phyloP scores from a whole-genome alignment of 176 grass and related monocot genomes.

The Luzula sylvatica region DNA sequence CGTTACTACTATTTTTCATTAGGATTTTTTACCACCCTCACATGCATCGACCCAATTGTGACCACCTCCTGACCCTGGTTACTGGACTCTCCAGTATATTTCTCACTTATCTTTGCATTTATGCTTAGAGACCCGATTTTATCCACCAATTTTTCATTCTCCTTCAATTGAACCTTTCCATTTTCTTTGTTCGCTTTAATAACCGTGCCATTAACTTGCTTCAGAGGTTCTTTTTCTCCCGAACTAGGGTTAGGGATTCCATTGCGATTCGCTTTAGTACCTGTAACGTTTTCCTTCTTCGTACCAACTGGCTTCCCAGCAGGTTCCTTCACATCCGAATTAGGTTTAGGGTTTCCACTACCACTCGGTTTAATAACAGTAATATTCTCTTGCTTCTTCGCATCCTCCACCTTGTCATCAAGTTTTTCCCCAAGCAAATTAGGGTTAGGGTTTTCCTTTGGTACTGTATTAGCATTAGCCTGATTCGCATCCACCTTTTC shows the following conservation, averaged over 20 bases:
- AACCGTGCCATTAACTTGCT: slow-evolving; percentile 1
- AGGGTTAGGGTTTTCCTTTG: slow-evolving; percentile 2
- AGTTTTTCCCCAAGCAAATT: no score
- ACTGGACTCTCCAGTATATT: slow-evolving; percentile 17
- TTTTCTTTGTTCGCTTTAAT: not conserved
- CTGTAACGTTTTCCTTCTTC: not conserved
- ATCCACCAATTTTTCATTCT: slow-evolving; percentile 11
- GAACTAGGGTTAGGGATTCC: not conserved
- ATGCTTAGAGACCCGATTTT: slow-evolving; percentile 35
- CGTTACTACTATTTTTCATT: slow-evolving; percentile 21
- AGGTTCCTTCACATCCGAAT: not conserved
- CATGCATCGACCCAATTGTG: slow-evolving; percentile 60
- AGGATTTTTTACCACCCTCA: no score
- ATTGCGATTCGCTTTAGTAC: slow-evolving; percentile 6
- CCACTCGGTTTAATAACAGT: not conserved
- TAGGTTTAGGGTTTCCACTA: slow-evolving; percentile 6
- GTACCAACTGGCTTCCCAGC: not conserved
- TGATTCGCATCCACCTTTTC: no score
- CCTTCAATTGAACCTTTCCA: not conserved
- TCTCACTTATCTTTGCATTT: slow-evolving; percentile 11
- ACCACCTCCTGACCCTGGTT: slow-evolving; percentile 22
- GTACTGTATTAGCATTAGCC: not conserved
- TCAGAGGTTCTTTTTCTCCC: not conserved
- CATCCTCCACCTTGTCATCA: no score
- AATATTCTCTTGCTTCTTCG: not conserved